Base-by-base conservation (phyloP, 345 rosid genomes). In the Nasturtium officinale region DNA sequence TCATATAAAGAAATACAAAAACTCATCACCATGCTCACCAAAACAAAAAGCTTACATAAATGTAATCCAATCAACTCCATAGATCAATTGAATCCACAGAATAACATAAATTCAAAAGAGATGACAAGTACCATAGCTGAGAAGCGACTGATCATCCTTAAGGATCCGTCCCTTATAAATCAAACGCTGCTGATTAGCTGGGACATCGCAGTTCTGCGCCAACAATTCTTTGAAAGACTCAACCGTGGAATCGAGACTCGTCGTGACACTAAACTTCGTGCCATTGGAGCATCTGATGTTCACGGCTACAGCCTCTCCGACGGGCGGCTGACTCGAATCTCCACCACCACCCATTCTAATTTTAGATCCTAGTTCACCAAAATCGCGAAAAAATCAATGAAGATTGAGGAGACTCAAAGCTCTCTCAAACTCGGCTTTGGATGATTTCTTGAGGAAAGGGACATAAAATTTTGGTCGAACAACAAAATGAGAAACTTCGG, bases 111-210 rank as follows among this genome's bases (percentile, higher is more conserved):
- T n/a, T n/a, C n/a, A n/a, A n/a, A 12, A 5, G 50, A 21, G 25
- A 16, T 0, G 7, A 32, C 12, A 21, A 64, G 20, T 55, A 90
- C 96, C 96, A 79, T 90, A 90, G 78, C 87, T 86, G 35, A 70
- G 80, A 13, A 90, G 91, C 37, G 87, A 74, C 60, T 87, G 90
- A 67, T 85, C 94, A 66, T 90, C 96, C 77, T 90, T 90, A 67
- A 90, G 80, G 71, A 90, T 88, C 68, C 96, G 96, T 13, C 96
- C 94, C 69, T 88, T 90, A 67, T 88, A 90, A 82, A 90, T 90
- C 87, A 90, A 67, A 3, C 91, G 84, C 79, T 88, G 96, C 76
- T 88, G 94, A 68, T 88, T 82, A 17, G 91, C 89, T 18, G 91
- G 91, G 10, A 85, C 78, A n/a, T 86, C 94, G 72, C 90, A 84